phyloP scores from a whole-genome alignment of 2,329 filamentous ascomycete genomes.

The Trichoderma koningii region DNA sequence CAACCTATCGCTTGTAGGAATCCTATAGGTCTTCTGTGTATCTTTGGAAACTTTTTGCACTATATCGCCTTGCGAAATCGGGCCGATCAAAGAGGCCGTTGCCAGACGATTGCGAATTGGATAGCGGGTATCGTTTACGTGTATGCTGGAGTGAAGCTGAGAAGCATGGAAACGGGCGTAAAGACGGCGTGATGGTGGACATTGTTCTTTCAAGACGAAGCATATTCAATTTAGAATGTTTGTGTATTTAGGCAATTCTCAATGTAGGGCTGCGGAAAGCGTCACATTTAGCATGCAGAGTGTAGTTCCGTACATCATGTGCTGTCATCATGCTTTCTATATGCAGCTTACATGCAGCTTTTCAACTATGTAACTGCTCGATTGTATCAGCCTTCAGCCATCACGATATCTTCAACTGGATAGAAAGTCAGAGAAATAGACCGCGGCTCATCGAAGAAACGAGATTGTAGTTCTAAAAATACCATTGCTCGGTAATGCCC shows the following conservation, averaged over 20 bases:
- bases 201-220: no score
- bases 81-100: neutral
- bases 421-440: no score
- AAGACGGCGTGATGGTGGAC: no score
- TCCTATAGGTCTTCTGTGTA: neutral
- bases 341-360: neutral
- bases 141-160: neutral
- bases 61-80: neutral
- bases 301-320: neutral
- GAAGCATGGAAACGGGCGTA: neutral
- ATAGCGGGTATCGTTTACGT: no score
- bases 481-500: neutral
- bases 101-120: neutral
- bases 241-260: slow-evolving; percentile 5
- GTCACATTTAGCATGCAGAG: no score
- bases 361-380: neutral
- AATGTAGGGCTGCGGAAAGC: neutral
- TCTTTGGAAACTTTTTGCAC: neutral
- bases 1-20: neutral
- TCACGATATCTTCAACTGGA: neutral
- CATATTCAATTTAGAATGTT: neutral
- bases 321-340: no score
- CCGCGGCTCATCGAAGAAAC: neutral
- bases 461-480: neutral
- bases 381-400: no score